Conservation (phyloP, 169 alveolate genomes). For the Eimeria acervulina region DNA sequence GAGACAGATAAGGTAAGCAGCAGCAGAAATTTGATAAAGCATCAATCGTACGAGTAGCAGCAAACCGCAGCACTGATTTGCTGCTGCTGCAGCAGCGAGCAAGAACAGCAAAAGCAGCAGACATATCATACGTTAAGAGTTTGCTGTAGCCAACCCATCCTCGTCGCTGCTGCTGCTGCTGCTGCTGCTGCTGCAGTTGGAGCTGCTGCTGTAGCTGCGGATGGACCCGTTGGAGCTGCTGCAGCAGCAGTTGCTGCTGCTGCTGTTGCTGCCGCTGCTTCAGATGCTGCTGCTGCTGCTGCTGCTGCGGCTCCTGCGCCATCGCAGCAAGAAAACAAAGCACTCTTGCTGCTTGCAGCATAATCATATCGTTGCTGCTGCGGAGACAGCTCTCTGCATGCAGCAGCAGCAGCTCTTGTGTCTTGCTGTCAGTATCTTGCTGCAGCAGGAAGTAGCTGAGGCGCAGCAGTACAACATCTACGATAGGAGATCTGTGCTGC, state of each 20-base stretch:
- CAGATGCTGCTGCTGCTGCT: constrained; percentile 25
- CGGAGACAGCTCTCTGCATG: constrained; percentile 85
- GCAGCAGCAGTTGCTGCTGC: constrained; percentile 26
- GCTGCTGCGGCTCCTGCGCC: constrained; percentile 50
- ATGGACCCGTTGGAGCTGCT: constrained; percentile 41
- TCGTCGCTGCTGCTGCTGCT: constrained; percentile 48
- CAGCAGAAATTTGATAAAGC: background rate
- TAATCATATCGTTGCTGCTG: constrained; percentile 87
- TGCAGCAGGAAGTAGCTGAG: constrained; percentile 10
- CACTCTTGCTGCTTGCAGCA: constrained; percentile 86
- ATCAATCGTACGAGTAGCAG: background rate
- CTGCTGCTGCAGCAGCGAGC: constrained; percentile 22
- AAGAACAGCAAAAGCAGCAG: constrained; percentile 43
- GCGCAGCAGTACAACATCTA: constrained; percentile 88
- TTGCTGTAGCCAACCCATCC: background rate
- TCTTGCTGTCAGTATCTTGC: background rate
- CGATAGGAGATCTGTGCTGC: constrained; percentile 82
- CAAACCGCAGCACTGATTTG: background rate
- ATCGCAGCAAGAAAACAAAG: constrained; percentile 85
- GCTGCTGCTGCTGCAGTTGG: background rate
- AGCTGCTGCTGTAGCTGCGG: background rate
- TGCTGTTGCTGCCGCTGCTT: constrained; percentile 63
- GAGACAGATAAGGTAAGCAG: background rate
- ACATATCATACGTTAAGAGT: constrained; percentile 15
- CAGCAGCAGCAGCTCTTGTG: constrained; percentile 64